These are phyloP conservation scores for Aureobasidium sp. DNA, from an alignment of 2,329 filamentous ascomycete genomes.

Conservation along the genomic window DNA sequence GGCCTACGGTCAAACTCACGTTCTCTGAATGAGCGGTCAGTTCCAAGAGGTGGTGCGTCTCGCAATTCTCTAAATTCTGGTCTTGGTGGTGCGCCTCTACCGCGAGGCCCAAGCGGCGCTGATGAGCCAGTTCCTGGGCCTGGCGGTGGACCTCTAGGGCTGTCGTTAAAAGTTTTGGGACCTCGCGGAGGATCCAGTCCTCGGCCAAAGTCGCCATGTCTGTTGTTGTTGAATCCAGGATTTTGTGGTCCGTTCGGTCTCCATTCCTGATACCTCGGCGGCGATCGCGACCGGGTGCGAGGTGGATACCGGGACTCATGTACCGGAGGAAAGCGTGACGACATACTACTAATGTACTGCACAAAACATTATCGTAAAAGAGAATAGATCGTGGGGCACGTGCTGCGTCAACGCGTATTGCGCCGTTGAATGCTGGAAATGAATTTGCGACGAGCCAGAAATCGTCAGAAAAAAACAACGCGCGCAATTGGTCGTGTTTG, in stretches of 20 bases:
- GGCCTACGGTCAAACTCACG: conserved; percentile 46
- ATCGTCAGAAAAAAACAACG: background rate
- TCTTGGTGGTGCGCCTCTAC: conserved; percentile 48
- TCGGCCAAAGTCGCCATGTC: conserved; percentile 19
- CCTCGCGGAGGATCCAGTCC: conserved; percentile 63
- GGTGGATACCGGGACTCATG: conserved; percentile 27
- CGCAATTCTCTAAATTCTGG: conserved; percentile 55
- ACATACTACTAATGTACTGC: conserved; percentile 13
- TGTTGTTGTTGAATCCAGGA: conserved; percentile 18
- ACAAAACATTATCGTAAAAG: conserved; percentile 8
- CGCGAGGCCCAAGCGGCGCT: conserved; percentile 44
- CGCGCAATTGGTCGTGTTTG: background rate
- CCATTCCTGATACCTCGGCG: conserved; percentile 61
- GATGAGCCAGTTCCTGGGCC: conserved; percentile 20
- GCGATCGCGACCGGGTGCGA: conserved; percentile 64
- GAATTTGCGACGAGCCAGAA: background rate
- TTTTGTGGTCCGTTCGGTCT: conserved; percentile 51
- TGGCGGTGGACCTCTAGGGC: conserved; percentile 29
- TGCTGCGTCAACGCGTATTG: background rate
- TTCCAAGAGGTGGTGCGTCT: conserved; percentile 49
- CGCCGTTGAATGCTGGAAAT: background rate
- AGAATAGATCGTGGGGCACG: conserved; percentile 5
- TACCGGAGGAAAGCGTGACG: conserved; percentile 14
- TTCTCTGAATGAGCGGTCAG: conserved; percentile 49
- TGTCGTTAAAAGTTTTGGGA: conserved; percentile 69